Percentiles rank a stretch among this genome's conserved stretches.
These are phyloP conservation scores for Naumovozyma castellii DNA, from an alignment of 805 yeast genomes.

Conservation along the genomic window DNA sequence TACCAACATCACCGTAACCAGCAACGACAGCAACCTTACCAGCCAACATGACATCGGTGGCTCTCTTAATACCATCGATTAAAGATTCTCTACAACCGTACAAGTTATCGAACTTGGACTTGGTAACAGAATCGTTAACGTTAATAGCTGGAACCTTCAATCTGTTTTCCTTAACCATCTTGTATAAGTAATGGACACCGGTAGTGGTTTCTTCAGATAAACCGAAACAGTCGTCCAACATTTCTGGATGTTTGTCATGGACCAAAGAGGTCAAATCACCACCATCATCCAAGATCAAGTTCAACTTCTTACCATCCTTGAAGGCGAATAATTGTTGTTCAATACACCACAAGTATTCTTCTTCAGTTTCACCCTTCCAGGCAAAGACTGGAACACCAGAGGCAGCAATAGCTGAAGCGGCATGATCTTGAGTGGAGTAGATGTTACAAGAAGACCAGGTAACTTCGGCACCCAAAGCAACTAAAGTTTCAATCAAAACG, in stretches of 20 bases:
- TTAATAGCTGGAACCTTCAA: constrained; percentile 98
- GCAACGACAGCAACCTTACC: constrained; percentile 99
- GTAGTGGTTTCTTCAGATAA: constrained; percentile 98
- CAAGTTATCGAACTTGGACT: constrained; percentile 97
- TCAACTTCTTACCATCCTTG: constrained; percentile 91
- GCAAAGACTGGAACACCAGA: constrained; percentile 98
- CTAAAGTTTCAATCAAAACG: constrained; percentile 93
- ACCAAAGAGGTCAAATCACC: constrained; percentile 96
- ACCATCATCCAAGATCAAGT: constrained; percentile 97
- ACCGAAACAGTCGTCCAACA: constrained; percentile 91
- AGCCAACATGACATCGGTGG: constrained; percentile 98
- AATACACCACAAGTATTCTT: constrained; percentile 98
- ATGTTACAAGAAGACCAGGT: constrained; percentile 99
- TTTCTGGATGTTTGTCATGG: constrained; percentile 96
- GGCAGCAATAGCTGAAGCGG: constrained; percentile 99
- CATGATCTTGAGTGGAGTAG: constrained; percentile 98
- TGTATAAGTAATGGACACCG: constrained; percentile 98
- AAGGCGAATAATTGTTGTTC: constrained; percentile 97
- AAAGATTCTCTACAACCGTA: constrained; percentile 99
- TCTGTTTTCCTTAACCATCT: constrained; percentile 77
- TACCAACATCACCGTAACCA: constrained; percentile 99
- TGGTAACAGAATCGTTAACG: constrained; percentile 97
- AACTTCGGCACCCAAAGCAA: constrained; percentile 97
- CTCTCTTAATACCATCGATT: constrained; percentile 98
- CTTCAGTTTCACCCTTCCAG: constrained; percentile 99